A percentile compares a stretch with the other conserved stretches of the same genome.
Evolutionary conservation across 2,329 filamentous ascomycete genomes (phyloP).

Genomic region (Calonectria naviculata): DNA sequence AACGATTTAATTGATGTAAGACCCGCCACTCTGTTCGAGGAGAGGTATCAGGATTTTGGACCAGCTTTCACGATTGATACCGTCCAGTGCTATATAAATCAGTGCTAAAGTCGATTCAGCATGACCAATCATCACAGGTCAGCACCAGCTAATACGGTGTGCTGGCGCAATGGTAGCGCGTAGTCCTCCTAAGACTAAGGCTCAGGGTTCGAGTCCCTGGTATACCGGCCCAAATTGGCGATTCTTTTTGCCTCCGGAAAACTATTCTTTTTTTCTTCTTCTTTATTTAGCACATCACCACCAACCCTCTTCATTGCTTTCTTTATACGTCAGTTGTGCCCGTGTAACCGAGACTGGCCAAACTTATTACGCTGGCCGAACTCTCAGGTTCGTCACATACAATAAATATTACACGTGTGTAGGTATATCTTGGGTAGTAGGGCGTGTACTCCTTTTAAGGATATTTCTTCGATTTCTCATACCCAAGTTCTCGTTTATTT

Average conservation of each 20-base stretch:
- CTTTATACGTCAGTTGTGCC: no score
- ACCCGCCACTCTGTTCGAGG: no score
- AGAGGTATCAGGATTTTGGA: not conserved
- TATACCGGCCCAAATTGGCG: slow-evolving; percentile 37
- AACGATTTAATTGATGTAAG: not conserved
- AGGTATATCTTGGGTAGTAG: no score
- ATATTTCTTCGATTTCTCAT: no score
- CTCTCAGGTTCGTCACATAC: no score
- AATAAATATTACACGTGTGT: no score
- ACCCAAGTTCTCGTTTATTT: no score
- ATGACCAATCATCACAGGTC: slow-evolving; percentile 34
- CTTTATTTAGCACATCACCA: not conserved
- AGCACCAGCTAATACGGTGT: slow-evolving; percentile 30
- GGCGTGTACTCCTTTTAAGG: no score
- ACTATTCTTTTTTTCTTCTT: not conserved
- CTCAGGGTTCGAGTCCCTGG: slow-evolving; percentile 54
- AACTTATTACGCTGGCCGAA: no score
- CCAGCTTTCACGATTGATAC: not conserved
- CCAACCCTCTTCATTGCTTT: no score
- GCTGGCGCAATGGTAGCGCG: slow-evolving; percentile 53
- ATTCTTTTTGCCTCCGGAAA: slow-evolving; percentile 12
- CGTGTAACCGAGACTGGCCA: no score
- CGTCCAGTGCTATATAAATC: slow-evolving; percentile 10
- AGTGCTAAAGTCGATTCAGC: not conserved
- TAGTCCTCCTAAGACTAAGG: slow-evolving; percentile 55